Percentiles rank a stretch among this genome's conserved stretches.
Evolutionary conservation across 176 grass and related monocot species (phyloP).

Genomic region (Phoenix dactylifera): DNA sequence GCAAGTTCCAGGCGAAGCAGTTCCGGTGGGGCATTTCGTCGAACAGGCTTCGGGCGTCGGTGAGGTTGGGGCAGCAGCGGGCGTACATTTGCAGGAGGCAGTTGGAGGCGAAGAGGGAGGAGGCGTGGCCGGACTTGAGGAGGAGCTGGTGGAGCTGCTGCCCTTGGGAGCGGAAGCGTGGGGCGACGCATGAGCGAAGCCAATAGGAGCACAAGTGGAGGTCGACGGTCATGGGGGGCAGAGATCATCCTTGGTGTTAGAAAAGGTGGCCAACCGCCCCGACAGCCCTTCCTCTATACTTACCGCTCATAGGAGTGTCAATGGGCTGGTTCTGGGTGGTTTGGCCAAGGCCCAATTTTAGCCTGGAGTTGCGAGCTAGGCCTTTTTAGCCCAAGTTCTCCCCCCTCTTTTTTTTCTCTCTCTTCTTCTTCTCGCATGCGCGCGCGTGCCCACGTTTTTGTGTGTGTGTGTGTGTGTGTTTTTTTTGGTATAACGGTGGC

Average conservation of each 20-base stretch:
- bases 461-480: no score
- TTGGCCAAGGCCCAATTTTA: no score
- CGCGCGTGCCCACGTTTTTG: no score
- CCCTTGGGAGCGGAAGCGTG: conserved; percentile 9
- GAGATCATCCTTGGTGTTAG: not conserved
- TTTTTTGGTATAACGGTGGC: no score
- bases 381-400: no score
- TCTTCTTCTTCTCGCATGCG: no score
- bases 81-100: conserved; percentile 56
- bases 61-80: conserved; percentile 7
- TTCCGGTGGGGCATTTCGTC: conserved; percentile 43
- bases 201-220: conserved; percentile 29
- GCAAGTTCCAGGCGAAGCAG: conserved; percentile 50
- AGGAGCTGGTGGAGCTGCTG: conserved; percentile 58
- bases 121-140: conserved; percentile 47
- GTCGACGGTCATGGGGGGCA: conserved; percentile 23
- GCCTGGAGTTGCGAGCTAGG: no score
- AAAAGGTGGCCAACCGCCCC: no score
- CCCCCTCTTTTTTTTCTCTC: no score
- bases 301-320: no score
- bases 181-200: conserved; percentile 37
- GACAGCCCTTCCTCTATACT: no score
- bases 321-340: no score
- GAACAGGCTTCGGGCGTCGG: conserved; percentile 31
- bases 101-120: conserved; percentile 37